Evolutionary conservation across 2,329 filamentous ascomycete species (phyloP).

Genomic region (Arthrobotrys entomopaga): DNA sequence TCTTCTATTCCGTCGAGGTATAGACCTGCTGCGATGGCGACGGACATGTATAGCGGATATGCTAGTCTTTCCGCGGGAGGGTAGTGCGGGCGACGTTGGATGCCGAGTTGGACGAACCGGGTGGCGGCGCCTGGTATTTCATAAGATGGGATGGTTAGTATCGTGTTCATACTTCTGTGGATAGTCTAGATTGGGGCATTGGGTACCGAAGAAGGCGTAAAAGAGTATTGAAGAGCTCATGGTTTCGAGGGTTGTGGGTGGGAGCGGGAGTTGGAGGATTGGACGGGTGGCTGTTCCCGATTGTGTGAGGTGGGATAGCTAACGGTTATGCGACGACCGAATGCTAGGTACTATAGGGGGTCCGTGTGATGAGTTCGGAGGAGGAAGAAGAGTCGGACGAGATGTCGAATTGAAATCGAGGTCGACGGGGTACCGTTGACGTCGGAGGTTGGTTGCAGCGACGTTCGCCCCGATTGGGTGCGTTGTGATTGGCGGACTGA

Average conservation of each 20-base stretch:
- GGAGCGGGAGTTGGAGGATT: not conserved
- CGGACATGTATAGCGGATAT: constrained; percentile 86
- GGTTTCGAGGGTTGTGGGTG: not conserved
- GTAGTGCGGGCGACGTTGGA: constrained; percentile 97
- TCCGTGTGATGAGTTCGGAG: not conserved
- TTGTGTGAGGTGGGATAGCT: not conserved
- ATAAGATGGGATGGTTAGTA: too few species aligned
- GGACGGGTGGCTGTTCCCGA: not conserved
- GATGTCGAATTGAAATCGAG: not conserved
- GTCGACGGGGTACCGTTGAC: not conserved
- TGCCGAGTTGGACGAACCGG: constrained; percentile 95
- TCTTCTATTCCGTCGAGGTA: constrained; percentile 93
- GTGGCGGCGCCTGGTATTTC: constrained; percentile 79
- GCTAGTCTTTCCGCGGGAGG: constrained; percentile 84
- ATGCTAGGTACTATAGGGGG: not conserved
- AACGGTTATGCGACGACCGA: not conserved
- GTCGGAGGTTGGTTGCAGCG: not conserved
- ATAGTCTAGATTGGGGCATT: not conserved
- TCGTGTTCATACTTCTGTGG: too few species aligned
- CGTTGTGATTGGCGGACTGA: constrained; percentile 2
- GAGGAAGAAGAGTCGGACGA: not conserved
- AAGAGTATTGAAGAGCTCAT: constrained; percentile 43
- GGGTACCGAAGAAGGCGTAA: constrained; percentile 51
- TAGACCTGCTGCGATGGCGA: constrained; percentile 93
- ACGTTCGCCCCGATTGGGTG: not conserved